These are phyloP conservation scores for Chlorella sp. DNA, from an alignment of 139 green algal species.

Conservation along the genomic window DNA sequence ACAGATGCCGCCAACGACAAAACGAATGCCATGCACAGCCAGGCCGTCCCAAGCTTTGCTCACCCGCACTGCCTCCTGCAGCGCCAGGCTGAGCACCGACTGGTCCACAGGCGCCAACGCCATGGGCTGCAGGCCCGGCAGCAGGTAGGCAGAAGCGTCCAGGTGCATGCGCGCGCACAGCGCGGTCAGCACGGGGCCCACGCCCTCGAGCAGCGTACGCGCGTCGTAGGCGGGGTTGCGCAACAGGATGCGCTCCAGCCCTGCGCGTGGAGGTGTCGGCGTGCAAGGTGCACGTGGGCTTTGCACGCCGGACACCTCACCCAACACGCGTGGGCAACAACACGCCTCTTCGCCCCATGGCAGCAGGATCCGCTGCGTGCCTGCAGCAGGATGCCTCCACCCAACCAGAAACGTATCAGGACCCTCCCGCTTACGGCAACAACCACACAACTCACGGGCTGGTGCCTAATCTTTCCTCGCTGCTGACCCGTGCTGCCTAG, in stretches of 20 bases:
- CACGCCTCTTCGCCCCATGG: background rate
- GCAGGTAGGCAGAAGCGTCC: conserved; percentile 43
- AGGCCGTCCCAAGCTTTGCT: background rate
- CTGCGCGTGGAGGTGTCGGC: conserved; percentile 20
- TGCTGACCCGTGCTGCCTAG: too few species aligned
- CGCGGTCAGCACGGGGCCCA: conserved; percentile 13
- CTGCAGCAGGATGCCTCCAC: background rate
- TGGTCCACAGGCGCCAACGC: conserved; percentile 25
- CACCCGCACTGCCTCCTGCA: conserved; percentile 53
- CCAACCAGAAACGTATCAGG: too few species aligned
- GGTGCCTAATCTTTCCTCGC: too few species aligned
- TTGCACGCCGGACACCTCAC: too few species aligned
- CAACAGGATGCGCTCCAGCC: conserved; percentile 55
- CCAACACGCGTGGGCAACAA: background rate
- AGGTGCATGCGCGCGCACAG: conserved; percentile 4
- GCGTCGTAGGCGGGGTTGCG: conserved; percentile 64
- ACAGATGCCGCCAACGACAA: too few species aligned
- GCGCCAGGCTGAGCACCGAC: background rate
- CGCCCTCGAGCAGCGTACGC: conserved; percentile 47
- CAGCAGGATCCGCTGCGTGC: background rate
- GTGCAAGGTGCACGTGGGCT: too few species aligned
- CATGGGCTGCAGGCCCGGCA: conserved; percentile 38
- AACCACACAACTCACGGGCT: too few species aligned
- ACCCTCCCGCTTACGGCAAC: too few species aligned
- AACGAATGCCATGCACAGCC: too few species aligned